These are phyloP conservation scores for Talaromyces albobiverticillius DNA, from an alignment of 2,329 filamentous ascomycete genomes.

Conservation along the genomic window DNA sequence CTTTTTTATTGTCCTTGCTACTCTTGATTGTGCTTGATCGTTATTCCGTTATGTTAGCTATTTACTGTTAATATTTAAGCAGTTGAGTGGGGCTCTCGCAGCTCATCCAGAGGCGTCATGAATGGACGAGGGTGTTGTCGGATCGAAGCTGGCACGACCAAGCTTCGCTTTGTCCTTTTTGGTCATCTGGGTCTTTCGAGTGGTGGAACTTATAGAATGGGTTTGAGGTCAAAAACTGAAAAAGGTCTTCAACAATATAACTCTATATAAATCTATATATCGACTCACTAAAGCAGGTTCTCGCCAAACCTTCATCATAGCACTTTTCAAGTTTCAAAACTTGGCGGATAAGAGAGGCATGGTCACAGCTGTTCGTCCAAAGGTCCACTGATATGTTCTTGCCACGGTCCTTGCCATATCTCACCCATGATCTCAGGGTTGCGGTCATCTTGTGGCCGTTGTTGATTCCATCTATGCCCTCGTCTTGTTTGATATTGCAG, in stretches of 20 bases:
- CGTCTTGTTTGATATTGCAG: no score
- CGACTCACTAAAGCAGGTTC: not conserved
- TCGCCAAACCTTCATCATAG: not conserved
- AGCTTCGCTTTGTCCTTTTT: not conserved
- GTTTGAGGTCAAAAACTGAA: not conserved
- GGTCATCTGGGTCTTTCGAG: not conserved
- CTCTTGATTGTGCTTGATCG: not conserved
- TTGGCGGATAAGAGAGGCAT: no score
- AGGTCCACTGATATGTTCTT: no score
- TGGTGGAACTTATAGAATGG: not conserved
- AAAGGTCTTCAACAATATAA: no score
- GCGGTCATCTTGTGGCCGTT: not conserved
- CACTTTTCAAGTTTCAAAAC: no score
- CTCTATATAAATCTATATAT: no score
- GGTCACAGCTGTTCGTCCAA: not conserved
- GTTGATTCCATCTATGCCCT: not conserved
- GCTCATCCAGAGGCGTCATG: constrained; percentile 9
- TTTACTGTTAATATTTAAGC: constrained; percentile 5
- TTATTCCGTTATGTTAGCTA: not conserved
- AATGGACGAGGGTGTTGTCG: not conserved
- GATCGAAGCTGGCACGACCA: not conserved
- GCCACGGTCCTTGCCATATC: no score
- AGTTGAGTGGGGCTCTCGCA: not conserved
- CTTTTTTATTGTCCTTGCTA: not conserved
- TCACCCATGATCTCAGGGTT: not conserved